These are phyloP conservation scores for Penicillium odoratum DNA, from an alignment of 495 filamentous ascomycete species.

Conservation along the genomic window DNA sequence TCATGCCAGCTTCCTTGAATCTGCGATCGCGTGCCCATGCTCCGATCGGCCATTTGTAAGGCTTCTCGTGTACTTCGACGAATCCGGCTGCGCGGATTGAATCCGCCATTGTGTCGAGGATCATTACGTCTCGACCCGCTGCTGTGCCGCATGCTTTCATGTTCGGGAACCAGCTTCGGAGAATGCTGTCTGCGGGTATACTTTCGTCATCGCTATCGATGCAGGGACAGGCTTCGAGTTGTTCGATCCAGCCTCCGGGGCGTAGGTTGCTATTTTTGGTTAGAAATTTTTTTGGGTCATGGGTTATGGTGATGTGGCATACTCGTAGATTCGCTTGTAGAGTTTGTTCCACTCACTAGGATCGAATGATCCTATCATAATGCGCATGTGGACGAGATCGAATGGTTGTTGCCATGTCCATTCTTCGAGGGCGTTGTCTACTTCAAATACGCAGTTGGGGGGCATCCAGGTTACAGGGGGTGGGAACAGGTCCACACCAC, in stretches of 20 bases:
- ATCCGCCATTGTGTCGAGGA: neutral
- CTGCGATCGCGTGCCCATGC: neutral
- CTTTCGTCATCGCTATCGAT: constrained; percentile 42
- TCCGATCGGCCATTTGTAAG: constrained; percentile 8
- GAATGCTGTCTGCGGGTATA: neutral
- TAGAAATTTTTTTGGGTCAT: neutral
- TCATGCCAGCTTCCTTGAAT: constrained; percentile 1
- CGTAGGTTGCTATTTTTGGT: neutral
- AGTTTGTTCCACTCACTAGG: constrained; percentile 26
- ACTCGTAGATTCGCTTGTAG: constrained; percentile 23
- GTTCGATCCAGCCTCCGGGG: constrained; percentile 54
- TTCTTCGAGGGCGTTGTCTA: constrained; percentile 30
- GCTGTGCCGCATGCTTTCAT: neutral
- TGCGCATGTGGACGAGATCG: constrained; percentile 32
- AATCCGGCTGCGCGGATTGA: constrained; percentile 1
- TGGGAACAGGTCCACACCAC: constrained; percentile 26
- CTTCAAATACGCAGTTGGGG: constrained; percentile 33
- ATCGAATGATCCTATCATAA: constrained; percentile 25
- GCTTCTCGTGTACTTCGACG: constrained; percentile 8
- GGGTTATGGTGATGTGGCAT: neutral
- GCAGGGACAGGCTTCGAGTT: constrained; percentile 44
- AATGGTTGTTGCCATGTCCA: constrained; percentile 29
- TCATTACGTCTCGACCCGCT: neutral
- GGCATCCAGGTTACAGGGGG: constrained; percentile 28
- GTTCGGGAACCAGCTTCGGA: neutral